phyloP scores from a whole-genome alignment of 1,284 basidiomycete species.

The Boletellus deceptivus region DNA sequence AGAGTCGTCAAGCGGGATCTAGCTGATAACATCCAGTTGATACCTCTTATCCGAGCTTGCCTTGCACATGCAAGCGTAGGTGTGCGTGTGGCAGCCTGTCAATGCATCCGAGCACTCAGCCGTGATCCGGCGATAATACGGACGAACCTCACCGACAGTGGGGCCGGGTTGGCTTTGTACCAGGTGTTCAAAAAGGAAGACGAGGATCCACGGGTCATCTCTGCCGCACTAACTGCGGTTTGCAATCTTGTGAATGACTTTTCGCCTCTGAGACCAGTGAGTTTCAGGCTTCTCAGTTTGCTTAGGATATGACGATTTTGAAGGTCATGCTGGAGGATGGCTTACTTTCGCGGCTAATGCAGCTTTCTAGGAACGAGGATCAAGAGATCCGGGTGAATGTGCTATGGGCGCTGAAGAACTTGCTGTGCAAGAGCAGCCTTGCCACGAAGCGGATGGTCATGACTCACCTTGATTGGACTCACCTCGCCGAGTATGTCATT shows the following conservation, averaged over 20 bases:
- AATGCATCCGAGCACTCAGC: slow-evolving; percentile 78
- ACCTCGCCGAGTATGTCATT: slow-evolving; percentile 47
- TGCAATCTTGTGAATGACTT: slow-evolving; percentile 88
- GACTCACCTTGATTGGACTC: slow-evolving; percentile 60
- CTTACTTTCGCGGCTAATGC: slow-evolving; percentile 60
- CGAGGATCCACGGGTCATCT: slow-evolving; percentile 70
- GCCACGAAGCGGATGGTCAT: slow-evolving; percentile 65
- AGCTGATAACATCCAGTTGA: slow-evolving; percentile 51
- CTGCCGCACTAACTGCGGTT: slow-evolving; percentile 71
- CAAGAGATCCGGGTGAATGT: slow-evolving; percentile 62
- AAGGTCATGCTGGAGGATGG: slow-evolving; percentile 56
- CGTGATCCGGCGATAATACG: slow-evolving; percentile 76
- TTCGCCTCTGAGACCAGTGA: slow-evolving; percentile 72
- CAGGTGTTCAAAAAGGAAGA: slow-evolving; percentile 53
- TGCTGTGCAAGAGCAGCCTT: slow-evolving; percentile 59
- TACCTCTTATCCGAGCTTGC: slow-evolving; percentile 54
- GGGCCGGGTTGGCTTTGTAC: slow-evolving; percentile 70
- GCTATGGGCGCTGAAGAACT: slow-evolving; percentile 81
- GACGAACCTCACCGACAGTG: slow-evolving; percentile 81
- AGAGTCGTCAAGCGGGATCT: slow-evolving; percentile 69
- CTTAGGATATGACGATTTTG: neutral
- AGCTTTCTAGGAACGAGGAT: slow-evolving; percentile 53
- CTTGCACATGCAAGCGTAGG: slow-evolving; percentile 65
- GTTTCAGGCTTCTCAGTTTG: slow-evolving; percentile 18
- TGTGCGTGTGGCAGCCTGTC: slow-evolving; percentile 82